A percentile compares a stretch with the other conserved stretches of the same genome.
phyloP scores from a whole-genome alignment of 495 filamentous ascomycete species.

The Penicillium steckii region DNA sequence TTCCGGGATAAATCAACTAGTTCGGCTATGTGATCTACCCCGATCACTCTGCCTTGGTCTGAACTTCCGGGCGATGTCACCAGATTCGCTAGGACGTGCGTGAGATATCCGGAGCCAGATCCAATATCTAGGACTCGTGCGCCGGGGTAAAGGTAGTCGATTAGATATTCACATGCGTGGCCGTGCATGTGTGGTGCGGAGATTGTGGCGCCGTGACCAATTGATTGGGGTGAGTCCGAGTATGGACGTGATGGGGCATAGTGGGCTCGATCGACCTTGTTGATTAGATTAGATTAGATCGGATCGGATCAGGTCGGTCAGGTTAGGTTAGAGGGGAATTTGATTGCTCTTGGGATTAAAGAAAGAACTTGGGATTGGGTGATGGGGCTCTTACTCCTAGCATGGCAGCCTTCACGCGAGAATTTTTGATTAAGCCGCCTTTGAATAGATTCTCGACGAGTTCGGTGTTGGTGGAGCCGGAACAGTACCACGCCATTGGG shows the following conservation, averaged over 20 bases:
- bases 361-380: not conserved
- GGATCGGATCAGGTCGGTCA: too few species aligned
- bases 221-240: slow-evolving; percentile 85
- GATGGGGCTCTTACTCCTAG: slow-evolving; percentile 52
- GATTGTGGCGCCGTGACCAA: slow-evolving; percentile 87
- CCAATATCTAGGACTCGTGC: slow-evolving; percentile 81
- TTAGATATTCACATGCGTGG: slow-evolving; percentile 65
- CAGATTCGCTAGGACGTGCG: slow-evolving; percentile 82
- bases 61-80: slow-evolving; percentile 47
- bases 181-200: slow-evolving; percentile 98
- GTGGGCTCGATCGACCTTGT: slow-evolving; percentile 90
- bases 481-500: slow-evolving; percentile 91
- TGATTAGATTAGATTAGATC: slow-evolving; percentile 26
- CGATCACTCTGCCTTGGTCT: slow-evolving; percentile 61
- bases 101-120: slow-evolving; percentile 87
- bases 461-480: slow-evolving; percentile 71
- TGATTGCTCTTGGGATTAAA: not conserved
- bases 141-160: slow-evolving; percentile 55
- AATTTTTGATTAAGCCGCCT: slow-evolving; percentile 68
- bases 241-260: slow-evolving; percentile 75
- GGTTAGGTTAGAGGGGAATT: not conserved
- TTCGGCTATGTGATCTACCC: slow-evolving; percentile 83
- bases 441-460: slow-evolving; percentile 76
- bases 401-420: slow-evolving; percentile 75
- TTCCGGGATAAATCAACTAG: slow-evolving; percentile 67